Evolutionary conservation across 2,329 filamentous ascomycete species (phyloP).

Genomic region (Microascus cirrosus): DNA sequence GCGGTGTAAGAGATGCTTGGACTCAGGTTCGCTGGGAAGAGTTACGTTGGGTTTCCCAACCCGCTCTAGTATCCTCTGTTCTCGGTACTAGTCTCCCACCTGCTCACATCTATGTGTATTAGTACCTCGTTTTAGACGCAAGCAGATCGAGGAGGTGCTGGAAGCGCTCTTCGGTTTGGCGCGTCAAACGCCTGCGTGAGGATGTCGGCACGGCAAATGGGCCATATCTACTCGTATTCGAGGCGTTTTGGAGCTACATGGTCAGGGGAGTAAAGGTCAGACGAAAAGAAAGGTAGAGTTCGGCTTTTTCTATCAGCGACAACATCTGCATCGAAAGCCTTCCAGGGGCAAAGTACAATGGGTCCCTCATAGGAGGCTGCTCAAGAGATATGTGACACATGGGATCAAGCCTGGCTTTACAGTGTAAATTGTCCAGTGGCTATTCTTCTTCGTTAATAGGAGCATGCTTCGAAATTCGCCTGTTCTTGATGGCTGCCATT

Average conservation of each 20-base stretch:
- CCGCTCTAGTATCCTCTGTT: background rate
- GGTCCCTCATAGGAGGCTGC: background rate
- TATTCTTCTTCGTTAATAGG: too few species aligned
- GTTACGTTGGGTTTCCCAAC: background rate
- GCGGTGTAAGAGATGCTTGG: background rate
- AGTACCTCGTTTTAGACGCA: background rate
- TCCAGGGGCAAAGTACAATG: too few species aligned
- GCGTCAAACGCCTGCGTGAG: background rate
- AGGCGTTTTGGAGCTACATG: background rate
- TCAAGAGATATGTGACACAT: background rate
- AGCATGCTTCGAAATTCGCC: too few species aligned
- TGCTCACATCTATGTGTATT: background rate
- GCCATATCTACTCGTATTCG: background rate
- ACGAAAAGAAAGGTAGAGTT: background rate
- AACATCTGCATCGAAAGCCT: too few species aligned
- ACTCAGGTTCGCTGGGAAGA: background rate
- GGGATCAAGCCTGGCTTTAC: background rate
- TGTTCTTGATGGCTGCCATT: too few species aligned
- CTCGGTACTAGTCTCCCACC: background rate
- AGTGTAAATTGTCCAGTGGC: too few species aligned
- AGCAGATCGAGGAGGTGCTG: background rate
- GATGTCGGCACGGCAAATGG: background rate
- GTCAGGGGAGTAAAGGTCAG: background rate
- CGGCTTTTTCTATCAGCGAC: background rate
- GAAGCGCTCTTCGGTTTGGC: background rate